Evolutionary conservation across 75 land plant genomes (phyloP), one percentile per base, ranked within the genome.

Genomic region (Pinus albicaulis): DNA sequence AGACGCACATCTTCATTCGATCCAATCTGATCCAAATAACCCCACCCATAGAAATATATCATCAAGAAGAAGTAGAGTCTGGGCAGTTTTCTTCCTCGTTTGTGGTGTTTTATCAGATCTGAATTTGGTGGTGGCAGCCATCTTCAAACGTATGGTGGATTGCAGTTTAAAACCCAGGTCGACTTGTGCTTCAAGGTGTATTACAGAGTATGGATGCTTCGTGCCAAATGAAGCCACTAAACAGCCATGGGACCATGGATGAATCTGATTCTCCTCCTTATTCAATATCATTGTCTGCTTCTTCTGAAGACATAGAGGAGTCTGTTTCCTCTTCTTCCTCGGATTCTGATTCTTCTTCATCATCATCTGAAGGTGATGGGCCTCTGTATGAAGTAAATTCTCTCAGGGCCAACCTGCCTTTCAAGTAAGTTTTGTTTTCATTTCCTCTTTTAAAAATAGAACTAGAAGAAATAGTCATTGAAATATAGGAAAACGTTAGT

Each of bases 341-440:
- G 5, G 75, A 74, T 17, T 72, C 80, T 15, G 59, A 75, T 14
- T 77, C 79, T 7, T 36, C 63, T 26, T 56, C 70, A 5, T 55
- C 48, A 20, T 58, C 75, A 22, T 41, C 57, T 56, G 63, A 19
- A 59, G 59, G 24, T 20, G 71, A 26, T 23, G 79, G 79, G 15
- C 73, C 83, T 57, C 56, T 82, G 61, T 74, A 82, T 38, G 73
- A 82, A 24, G 78, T 82, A 73, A 74, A 79, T 13, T 73, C 83
- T 57, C 75, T 78, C 24, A 57, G 78, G 57, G 76, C 72, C 59
- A 64, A 82, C n/a, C 80, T 82, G 52, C 83, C 83, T 8, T 63
- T 73, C 72, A 73, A 77, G 79, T 77, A 61, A 59, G 63, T 64
- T 41, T 7, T 41, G 26, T 22, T 10, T 24, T 72, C 55, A 36